Percentiles rank a stretch among this genome's conserved stretches.
These are phyloP conservation scores for Citrus medica DNA, from an alignment of 345 rosid genomes.

Conservation along the genomic window DNA sequence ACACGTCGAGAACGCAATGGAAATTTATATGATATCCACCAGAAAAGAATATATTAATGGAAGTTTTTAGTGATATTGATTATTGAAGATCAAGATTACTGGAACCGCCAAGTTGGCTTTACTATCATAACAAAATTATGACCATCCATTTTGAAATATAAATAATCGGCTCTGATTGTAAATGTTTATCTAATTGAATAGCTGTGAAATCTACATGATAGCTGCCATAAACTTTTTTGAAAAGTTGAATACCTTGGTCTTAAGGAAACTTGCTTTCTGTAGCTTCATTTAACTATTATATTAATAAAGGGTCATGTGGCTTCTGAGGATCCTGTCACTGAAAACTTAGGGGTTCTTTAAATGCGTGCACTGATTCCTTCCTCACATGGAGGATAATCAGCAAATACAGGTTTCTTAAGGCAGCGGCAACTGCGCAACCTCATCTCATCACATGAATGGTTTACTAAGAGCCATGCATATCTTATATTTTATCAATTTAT, in stretches of 20 bases:
- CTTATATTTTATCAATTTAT: conserved; percentile 1
- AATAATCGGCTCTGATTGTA: not conserved
- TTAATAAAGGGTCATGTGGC: conserved; percentile 28
- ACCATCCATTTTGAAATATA: not conserved
- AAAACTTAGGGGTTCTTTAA: conserved; percentile 28
- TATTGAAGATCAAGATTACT: not conserved
- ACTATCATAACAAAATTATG: conserved; percentile 1
- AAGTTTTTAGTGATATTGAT: not conserved
- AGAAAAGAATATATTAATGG: not conserved
- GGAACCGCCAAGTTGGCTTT: not conserved
- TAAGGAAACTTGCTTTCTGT: not conserved
- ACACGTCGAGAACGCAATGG: not conserved
- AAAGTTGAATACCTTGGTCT: not conserved
- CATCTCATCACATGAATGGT: conserved; percentile 21
- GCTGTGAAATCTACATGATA: not conserved
- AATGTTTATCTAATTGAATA: not conserved
- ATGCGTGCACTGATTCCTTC: conserved; percentile 42
- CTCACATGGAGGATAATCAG: conserved; percentile 46
- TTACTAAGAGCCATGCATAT: not conserved
- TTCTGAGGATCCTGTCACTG: conserved; percentile 35
- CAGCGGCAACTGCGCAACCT: conserved; percentile 17
- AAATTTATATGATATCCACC: not conserved
- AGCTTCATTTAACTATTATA: conserved; percentile 10
- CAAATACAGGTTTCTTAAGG: conserved; percentile 13
- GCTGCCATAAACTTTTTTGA: not conserved